Conservation (phyloP, 257 asterid genomes). For the Anisodus tanguticus region DNA sequence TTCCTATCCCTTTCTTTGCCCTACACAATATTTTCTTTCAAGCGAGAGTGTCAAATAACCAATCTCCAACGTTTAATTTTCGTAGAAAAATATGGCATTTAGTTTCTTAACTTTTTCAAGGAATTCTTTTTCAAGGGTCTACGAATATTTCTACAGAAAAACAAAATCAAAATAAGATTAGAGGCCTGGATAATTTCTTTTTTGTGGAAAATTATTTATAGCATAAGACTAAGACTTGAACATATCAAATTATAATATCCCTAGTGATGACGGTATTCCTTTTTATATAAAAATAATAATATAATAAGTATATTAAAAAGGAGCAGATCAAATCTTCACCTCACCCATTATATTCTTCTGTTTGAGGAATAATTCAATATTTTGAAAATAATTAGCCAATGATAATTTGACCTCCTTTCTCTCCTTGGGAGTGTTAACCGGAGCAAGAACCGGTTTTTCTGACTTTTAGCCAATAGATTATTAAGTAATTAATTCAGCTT, state of each 20-base stretch:
- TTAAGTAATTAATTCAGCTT: neutral
- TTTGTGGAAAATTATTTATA: neutral
- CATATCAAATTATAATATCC: neutral
- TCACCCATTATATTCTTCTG: neutral
- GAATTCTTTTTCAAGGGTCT: neutral
- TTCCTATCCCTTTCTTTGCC: neutral
- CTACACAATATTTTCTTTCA: neutral
- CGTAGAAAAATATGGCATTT: neutral
- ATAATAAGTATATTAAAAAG: neutral
- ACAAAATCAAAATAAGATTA: neutral
- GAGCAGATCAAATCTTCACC: neutral
- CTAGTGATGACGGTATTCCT: neutral
- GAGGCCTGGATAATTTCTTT: neutral
- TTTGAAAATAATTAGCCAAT: neutral
- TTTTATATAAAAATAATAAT: neutral
- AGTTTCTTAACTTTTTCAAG: neutral
- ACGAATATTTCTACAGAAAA: neutral
- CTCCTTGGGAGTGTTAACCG: neutral
- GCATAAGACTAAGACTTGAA: neutral
- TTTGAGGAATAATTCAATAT: neutral
- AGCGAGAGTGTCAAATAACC: neutral
- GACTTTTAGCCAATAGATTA: neutral
- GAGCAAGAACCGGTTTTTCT: constrained; percentile 26
- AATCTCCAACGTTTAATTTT: neutral
- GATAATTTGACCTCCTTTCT: neutral